Evolutionary conservation across 495 filamentous ascomycete species (phyloP).

Genomic region (Cairneyella variabilis): DNA sequence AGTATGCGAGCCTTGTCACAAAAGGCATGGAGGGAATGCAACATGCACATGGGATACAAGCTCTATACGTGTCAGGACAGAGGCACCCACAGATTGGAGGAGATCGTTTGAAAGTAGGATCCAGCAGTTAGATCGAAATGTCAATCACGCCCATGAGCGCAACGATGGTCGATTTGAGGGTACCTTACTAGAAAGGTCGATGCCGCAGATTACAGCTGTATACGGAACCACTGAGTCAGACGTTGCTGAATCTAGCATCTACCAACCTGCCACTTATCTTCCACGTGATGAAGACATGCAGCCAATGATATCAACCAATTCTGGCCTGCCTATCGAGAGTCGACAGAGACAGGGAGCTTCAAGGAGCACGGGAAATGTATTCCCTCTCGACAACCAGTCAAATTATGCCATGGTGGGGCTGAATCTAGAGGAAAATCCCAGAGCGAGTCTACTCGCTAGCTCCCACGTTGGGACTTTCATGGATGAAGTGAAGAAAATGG

Average conservation of each 20-base stretch:
- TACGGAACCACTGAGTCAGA: not conserved
- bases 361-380: not conserved
- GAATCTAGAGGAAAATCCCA: not conserved
- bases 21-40: not conserved
- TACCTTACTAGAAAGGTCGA: not conserved
- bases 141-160: not conserved
- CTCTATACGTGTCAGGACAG: not conserved
- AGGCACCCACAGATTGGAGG: not conserved
- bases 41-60: slow-evolving; percentile 1
- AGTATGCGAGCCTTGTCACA: slow-evolving; percentile 2
- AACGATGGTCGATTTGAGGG: not conserved
- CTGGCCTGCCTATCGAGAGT: not conserved
- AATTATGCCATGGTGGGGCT: not conserved
- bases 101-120: not conserved
- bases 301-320: not conserved
- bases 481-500: not conserved
- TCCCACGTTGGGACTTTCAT: not conserved
- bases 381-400: not conserved
- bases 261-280: not conserved
- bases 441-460: not conserved
- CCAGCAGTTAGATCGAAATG: not conserved
- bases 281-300: not conserved
- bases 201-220: not conserved
- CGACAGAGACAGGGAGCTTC: not conserved
- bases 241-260: not conserved